Conservation (phyloP, 2,329 filamentous ascomycete species). For the Colletotrichum sidae region DNA sequence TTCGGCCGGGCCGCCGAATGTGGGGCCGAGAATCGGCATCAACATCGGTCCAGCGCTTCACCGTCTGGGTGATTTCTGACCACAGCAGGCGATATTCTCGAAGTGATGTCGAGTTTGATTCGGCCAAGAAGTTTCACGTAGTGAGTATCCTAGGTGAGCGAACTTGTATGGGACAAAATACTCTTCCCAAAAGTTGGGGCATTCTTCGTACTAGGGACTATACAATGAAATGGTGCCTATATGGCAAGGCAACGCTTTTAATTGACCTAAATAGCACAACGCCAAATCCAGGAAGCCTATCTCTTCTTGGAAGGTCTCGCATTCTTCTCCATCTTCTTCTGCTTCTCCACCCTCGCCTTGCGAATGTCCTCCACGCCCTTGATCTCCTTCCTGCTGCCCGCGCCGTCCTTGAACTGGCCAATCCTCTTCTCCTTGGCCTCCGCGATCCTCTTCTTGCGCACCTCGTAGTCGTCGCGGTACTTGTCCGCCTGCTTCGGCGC, state of each 20-base stretch:
- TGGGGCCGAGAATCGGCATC: background rate
- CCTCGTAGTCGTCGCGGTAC: constrained; percentile 89
- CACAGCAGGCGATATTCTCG: too few relatives aligned
- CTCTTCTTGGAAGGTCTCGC: constrained; percentile 76
- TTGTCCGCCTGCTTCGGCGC: constrained; percentile 95
- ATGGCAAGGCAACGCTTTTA: background rate
- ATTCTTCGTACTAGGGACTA: too few relatives aligned
- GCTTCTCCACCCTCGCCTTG: constrained; percentile 81
- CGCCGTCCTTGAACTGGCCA: constrained; percentile 78
- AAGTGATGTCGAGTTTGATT: too few relatives aligned
- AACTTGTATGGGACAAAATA: too few relatives aligned
- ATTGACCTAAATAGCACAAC: background rate
- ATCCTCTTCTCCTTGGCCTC: constrained; percentile 88
- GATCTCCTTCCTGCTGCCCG: constrained; percentile 81
- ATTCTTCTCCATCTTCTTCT: constrained; percentile 87
- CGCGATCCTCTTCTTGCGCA: constrained; percentile 88
- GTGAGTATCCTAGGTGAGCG: too few relatives aligned
- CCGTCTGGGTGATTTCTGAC: too few relatives aligned
- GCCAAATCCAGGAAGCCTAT: background rate
- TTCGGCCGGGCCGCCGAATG: background rate
- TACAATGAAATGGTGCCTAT: background rate
- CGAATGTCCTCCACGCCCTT: constrained; percentile 86
- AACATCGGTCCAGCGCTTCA: too few relatives aligned
- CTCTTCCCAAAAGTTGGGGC: too few relatives aligned
- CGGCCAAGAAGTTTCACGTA: too few relatives aligned